Evolutionary conservation across 495 filamentous ascomycete species (phyloP), one percentile per base, ranked within the genome.

Genomic region (Penicillium samsonianum): DNA sequence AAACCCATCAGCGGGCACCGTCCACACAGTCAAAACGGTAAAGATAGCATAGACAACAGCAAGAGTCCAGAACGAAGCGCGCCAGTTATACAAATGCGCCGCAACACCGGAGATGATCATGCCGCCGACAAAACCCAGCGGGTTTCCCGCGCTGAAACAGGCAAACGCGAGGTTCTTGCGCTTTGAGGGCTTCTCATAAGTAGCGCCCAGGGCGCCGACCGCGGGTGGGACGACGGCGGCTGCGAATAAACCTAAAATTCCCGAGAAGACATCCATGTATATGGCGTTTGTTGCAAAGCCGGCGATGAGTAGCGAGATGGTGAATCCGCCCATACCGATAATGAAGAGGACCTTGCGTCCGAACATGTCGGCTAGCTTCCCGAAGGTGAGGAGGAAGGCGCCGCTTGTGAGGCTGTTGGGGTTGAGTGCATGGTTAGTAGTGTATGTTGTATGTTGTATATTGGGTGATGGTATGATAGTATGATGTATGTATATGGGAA

Each of bases 341-440:
- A 90, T 81, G 71, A 91, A 91, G 44, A 91, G 79, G 3, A 70
- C 69, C 58, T 87, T 83, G 54, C 88, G 87, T 28, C 88, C 89
- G 60, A 89, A 89, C 57, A 90, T 82, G 62, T 92, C 89, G 17
- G 83, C 86, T 30, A 91, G 71, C 61, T 85, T 83, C 37, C 89
- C 89, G 75, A 88, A 91, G 50, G 89, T 79, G 12, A 92, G 74
- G 30, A 92, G 71, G 62, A 91, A 87, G 30, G 87, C 83, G 40
- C 87, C 89, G 46, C 86, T 85, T 4, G 84, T 82, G 40, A 91
- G 77, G 20, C 84, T 86, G 51, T 58, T 26, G 4, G n/a, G 30
- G 11, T 41, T 2, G 47, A 40, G 41, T 41, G 25, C 25, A 52
- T 50, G 11, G 54, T 61, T 47, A 64, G 66, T 19, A 45, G 46